Evolutionary conservation across 2,329 filamentous ascomycete species (phyloP).

Genomic region (Xylariaceae sp.): DNA sequence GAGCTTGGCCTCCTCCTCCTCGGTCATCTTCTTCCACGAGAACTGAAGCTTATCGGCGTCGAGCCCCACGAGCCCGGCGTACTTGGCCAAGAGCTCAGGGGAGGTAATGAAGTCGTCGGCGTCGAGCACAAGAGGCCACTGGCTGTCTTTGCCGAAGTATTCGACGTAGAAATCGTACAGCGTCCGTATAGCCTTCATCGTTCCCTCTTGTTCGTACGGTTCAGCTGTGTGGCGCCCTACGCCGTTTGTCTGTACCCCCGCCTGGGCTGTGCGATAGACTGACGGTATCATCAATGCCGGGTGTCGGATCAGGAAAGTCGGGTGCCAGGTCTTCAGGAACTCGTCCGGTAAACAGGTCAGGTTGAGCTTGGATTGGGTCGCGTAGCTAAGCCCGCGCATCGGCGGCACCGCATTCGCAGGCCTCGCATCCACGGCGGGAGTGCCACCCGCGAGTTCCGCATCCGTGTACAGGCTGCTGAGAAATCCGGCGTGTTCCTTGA

Average conservation of each 20-base stretch:
- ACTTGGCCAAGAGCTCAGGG: slow-evolving; percentile 18
- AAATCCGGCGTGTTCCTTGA: slow-evolving; percentile 20
- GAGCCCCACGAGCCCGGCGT: slow-evolving; percentile 14
- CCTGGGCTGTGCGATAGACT: slow-evolving; percentile 14
- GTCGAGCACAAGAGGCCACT: slow-evolving; percentile 20
- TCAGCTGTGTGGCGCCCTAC: slow-evolving; percentile 3
- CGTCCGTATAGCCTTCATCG: slow-evolving; percentile 10
- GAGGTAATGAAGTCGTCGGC: slow-evolving; percentile 19
- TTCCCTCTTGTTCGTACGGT: slow-evolving; percentile 13
- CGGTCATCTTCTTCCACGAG: slow-evolving; percentile 17
- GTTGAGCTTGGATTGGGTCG: slow-evolving; percentile 18
- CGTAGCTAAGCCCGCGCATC: background rate
- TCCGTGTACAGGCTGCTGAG: slow-evolving; percentile 8
- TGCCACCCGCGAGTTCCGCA: slow-evolving; percentile 2
- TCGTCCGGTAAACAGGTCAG: slow-evolving; percentile 17
- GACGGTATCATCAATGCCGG: slow-evolving; percentile 21
- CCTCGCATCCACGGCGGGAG: background rate
- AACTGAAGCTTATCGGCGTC: slow-evolving; percentile 15
- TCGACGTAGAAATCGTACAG: slow-evolving; percentile 15
- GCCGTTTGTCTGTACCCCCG: slow-evolving; percentile 9
- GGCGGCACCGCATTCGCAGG: background rate
- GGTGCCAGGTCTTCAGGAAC: slow-evolving; percentile 19
- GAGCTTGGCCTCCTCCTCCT: slow-evolving; percentile 8
- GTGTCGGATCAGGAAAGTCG: slow-evolving; percentile 22
- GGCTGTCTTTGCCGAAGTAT: slow-evolving; percentile 9